Evolutionary conservation across 1,284 basidiomycete genomes (phyloP), one percentile per base, ranked within the genome.

Genomic region (Apiotrichum sp.): DNA sequence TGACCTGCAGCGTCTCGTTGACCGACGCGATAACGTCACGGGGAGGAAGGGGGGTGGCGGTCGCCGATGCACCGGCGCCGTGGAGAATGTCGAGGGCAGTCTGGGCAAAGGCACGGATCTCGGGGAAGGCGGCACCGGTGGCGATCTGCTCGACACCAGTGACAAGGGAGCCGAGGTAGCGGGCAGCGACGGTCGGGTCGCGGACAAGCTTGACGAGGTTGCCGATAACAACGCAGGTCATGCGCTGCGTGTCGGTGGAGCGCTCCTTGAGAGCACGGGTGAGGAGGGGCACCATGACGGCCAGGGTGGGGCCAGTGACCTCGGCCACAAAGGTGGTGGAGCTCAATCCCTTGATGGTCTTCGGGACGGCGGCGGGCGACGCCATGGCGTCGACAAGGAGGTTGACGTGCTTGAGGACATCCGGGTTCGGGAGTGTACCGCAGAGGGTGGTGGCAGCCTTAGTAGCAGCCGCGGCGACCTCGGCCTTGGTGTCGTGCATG

Each of bases 131-230:
- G 52, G 95, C 95, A 22, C 88, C 84, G 59, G 85, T 86, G 16
- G 89, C 89, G 64, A 98, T 93, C 72, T 87, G 89, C 73, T 91
- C 84, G 34, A 98, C 93, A 63, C 93, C 92, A 41, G 92, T 88
- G 4, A 95, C 87, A 44, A 98, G 85, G 47, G 86, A 82, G 63
- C 88, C 89, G 35, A 97, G 83, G 78, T 98, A 95, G 47, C 83
- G 82, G 9, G 91, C 92, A 47, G 96, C 95, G 52, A 97, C 84
- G 62, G 84, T 86, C 4, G 90, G 89, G 69, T 96, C 86, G 57
- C 95, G 87, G 46, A 98, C 96, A 55, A 98, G 86, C 79, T 98
- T 98, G 77, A 98, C 95, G 55, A 98, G 82, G 78, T 98, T 98
- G 73, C 95, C 93, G 59, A 95, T 85, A 67, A 98, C 89, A 53